Conservation (phyloP, 2,329 filamentous ascomycete species). For the Ophiostoma ulmi region DNA sequence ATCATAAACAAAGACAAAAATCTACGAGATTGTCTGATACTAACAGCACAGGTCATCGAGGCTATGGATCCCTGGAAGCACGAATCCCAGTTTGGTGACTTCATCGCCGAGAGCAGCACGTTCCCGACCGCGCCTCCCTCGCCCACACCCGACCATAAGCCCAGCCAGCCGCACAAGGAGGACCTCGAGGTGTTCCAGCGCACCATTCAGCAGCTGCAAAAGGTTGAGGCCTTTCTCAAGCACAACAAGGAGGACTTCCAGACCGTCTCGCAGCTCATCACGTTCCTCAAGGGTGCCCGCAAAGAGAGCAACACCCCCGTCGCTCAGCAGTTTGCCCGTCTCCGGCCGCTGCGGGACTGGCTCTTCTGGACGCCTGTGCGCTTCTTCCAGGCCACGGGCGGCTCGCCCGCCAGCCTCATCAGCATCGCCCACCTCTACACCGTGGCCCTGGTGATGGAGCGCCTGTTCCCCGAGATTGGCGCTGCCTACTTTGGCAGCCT, state of each 20-base stretch:
- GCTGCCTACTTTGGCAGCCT: constrained; percentile 81
- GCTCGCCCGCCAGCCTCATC: constrained; percentile 71
- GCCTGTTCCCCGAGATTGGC: constrained; percentile 85
- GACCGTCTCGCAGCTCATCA: constrained; percentile 63
- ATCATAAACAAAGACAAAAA: background rate
- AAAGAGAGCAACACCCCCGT: constrained; percentile 65
- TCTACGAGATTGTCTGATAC: constrained; percentile 34
- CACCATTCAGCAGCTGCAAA: constrained; percentile 61
- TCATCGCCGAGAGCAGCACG: constrained; percentile 73
- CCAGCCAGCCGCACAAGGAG: constrained; percentile 61
- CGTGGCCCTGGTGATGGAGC: constrained; percentile 78
- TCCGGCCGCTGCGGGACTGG: constrained; percentile 85
- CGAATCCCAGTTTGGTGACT: constrained; percentile 78
- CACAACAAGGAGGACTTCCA: constrained; percentile 65
- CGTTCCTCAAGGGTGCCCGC: constrained; percentile 66
- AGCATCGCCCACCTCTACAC: constrained; percentile 91
- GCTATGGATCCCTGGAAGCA: constrained; percentile 90
- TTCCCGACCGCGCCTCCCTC: constrained; percentile 63
- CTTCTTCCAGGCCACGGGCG: constrained; percentile 68
- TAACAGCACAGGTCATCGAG: constrained; percentile 58
- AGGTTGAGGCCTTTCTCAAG: constrained; percentile 63
- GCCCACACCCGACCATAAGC: constrained; percentile 56
- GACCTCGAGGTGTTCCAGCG: constrained; percentile 64
- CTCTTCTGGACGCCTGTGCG: constrained; percentile 91
- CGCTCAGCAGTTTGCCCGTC: constrained; percentile 80